These are phyloP conservation scores for Diaporthe vaccinii DNA, from an alignment of 2,329 filamentous ascomycete species.

Conservation along the genomic window DNA sequence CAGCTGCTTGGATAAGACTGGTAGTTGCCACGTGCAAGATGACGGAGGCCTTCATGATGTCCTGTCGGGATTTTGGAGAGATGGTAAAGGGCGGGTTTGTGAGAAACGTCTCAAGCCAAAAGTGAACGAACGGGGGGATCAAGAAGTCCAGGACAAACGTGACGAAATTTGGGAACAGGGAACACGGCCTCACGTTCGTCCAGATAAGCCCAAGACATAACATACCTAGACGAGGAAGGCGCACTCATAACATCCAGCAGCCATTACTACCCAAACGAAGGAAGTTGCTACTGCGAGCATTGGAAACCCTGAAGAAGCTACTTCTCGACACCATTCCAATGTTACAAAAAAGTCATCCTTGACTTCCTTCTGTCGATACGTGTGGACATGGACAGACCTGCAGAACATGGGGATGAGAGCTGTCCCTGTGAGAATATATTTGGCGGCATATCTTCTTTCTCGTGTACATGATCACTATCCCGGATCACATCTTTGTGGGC, in stretches of 20 bases:
- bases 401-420: too few relatives aligned
- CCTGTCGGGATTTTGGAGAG: neutral
- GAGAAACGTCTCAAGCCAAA: neutral
- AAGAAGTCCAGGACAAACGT: neutral
- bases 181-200: neutral
- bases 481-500: too few relatives aligned
- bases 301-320: accelerated
- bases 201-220: neutral
- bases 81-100: accelerated
- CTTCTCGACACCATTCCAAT: too few relatives aligned
- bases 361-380: too few relatives aligned
- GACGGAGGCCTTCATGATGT: neutral
- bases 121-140: accelerated
- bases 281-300: too few relatives aligned
- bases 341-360: too few relatives aligned
- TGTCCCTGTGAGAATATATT: too few relatives aligned
- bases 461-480: too few relatives aligned
- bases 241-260: neutral
- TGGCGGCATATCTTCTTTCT: too few relatives aligned
- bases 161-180: neutral
- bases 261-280: too few relatives aligned
- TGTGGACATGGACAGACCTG: too few relatives aligned
- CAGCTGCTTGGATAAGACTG: neutral
- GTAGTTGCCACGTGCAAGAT: neutral
- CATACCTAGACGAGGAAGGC: neutral